These are phyloP conservation scores for Picea sitchensis DNA, from an alignment of 75 land plant genomes.

Conservation along the genomic window DNA sequence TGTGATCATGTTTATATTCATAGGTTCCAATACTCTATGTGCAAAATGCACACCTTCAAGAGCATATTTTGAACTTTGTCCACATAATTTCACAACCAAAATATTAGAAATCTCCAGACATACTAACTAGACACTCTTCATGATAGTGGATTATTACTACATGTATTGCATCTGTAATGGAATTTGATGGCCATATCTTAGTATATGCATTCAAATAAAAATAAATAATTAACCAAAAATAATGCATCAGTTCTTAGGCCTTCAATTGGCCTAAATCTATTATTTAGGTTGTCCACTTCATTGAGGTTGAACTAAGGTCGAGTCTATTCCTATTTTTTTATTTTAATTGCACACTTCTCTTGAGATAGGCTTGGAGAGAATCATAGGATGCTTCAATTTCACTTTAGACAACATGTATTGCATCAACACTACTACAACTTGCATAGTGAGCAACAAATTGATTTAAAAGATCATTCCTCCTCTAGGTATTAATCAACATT, in stretches of 20 bases:
- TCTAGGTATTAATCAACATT: constrained; percentile 36
- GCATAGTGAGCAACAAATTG: constrained; percentile 80
- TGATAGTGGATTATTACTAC: no score
- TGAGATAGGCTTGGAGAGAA: constrained; percentile 29
- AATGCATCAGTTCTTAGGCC: constrained; percentile 73
- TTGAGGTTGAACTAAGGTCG: constrained; percentile 75
- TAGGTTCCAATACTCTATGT: no score
- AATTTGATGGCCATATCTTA: no score
- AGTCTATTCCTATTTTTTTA: constrained; percentile 29
- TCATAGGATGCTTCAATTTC: constrained; percentile 71
- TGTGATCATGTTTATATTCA: no score
- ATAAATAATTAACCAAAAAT: constrained; percentile 82
- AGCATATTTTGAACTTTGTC: no score
- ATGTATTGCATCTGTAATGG: no score
- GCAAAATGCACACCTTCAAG: no score
- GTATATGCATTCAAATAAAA: no score
- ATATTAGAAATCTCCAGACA: no score
- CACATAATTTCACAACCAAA: no score
- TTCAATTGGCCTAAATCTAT: constrained; percentile 80
- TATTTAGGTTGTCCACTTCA: constrained; percentile 82
- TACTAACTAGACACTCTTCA: no score
- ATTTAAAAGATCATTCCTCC: constrained; percentile 78
- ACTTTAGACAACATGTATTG: constrained; percentile 94
- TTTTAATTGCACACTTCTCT: constrained; percentile 19
- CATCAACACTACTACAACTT: constrained; percentile 60